Percentiles rank a stretch among this genome's conserved stretches.
Evolutionary conservation across 2,329 filamentous ascomycete species (phyloP).

Genomic region (Colletotrichum lentis): DNA sequence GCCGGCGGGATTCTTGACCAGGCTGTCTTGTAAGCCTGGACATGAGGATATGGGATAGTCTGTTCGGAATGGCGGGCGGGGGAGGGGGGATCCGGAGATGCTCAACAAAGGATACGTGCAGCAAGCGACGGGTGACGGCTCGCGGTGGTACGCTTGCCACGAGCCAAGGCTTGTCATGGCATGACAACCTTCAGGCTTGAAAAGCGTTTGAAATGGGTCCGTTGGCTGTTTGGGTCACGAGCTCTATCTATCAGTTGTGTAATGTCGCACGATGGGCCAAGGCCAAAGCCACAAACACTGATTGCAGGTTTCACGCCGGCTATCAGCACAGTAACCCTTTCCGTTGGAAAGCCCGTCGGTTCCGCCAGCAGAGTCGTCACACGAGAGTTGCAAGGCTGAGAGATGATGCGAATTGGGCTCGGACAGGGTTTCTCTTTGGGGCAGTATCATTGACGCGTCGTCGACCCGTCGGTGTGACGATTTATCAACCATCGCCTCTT

Average conservation of each 20-base stretch:
- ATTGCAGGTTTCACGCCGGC: too few species aligned
- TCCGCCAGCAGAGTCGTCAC: background rate
- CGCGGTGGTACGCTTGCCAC: background rate
- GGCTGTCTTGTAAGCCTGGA: background rate
- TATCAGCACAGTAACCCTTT: background rate
- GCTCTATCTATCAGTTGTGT: background rate
- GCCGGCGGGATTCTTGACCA: background rate
- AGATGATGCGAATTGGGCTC: too few species aligned
- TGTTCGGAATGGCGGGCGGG: background rate
- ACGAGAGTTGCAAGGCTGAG: too few species aligned
- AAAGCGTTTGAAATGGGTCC: background rate
- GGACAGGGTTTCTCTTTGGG: too few species aligned
- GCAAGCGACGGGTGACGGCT: slow-evolving; percentile 1
- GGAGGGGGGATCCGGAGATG: too few species aligned
- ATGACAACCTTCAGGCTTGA: background rate
- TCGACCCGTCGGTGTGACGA: too few species aligned
- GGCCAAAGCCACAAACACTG: background rate
- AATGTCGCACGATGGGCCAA: background rate
- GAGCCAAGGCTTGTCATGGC: background rate
- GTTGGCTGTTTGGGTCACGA: background rate
- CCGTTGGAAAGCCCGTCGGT: background rate
- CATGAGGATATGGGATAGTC: background rate
- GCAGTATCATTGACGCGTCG: background rate
- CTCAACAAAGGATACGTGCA: slow-evolving; percentile 6
- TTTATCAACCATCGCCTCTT: too few species aligned